These are phyloP conservation scores for Houttuynia cordata DNA, from an alignment of 164 flowering plant genomes.

Conservation along the genomic window DNA sequence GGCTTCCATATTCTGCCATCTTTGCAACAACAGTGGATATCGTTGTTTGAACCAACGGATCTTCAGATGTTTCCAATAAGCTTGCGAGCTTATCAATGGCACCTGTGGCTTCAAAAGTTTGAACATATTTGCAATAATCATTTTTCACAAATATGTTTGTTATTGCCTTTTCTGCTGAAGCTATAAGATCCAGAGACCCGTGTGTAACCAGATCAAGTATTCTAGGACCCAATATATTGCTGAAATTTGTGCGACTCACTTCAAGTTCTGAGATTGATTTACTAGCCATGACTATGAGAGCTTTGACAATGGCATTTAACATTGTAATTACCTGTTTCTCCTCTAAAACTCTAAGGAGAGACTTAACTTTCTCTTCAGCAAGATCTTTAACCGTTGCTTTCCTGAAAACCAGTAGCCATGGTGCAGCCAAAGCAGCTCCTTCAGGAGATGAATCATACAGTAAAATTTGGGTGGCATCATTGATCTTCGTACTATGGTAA, in stretches of 20 bases:
- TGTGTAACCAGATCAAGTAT: conserved; percentile 19
- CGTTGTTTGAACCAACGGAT: conserved; percentile 23
- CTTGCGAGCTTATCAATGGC: conserved; percentile 24
- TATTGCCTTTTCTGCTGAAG: conserved; percentile 23
- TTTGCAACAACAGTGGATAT: conserved; percentile 27
- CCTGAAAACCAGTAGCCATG: conserved; percentile 38
- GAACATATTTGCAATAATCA: conserved; percentile 22
- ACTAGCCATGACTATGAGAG: conserved; percentile 41
- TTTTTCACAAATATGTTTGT: conserved; percentile 18
- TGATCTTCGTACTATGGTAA: conserved; percentile 27
- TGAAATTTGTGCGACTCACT: conserved; percentile 28
- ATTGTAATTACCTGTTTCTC: conserved; percentile 21
- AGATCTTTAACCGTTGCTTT: conserved; percentile 19
- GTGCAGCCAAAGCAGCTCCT: conserved; percentile 21
- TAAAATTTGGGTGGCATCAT: conserved; percentile 20
- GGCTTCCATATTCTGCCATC: conserved; percentile 32
- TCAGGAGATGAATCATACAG: conserved; percentile 15
- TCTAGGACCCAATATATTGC: conserved; percentile 28
- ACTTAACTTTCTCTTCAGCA: conserved; percentile 21
- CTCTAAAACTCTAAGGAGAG: conserved; percentile 15
- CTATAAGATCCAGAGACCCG: conserved; percentile 18
- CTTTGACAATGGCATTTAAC: conserved; percentile 24
- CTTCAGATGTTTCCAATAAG: conserved; percentile 19
- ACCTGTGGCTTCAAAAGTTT: conserved; percentile 21
- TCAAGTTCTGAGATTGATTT: conserved; percentile 36